Percentiles rank a stretch among this genome's conserved stretches.
Conservation (phyloP, 2,329 filamentous ascomycete genomes). For the Scolecobasidium constrictum region DNA sequence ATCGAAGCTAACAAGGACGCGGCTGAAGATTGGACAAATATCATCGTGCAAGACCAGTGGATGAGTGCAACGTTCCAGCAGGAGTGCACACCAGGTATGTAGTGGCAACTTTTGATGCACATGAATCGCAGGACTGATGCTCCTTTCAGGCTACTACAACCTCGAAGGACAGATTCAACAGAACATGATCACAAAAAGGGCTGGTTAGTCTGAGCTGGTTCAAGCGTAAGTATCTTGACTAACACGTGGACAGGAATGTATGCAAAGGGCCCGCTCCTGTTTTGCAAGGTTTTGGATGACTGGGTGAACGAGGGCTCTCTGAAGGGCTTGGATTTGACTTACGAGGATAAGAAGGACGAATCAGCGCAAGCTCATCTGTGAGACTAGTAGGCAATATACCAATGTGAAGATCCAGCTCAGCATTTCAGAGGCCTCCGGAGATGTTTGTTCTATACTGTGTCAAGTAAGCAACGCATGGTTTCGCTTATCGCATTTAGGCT, state of each 20-base stretch:
- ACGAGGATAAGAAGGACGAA: background rate
- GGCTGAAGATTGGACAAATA: slow-evolving; percentile 7
- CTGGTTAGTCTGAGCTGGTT: slow-evolving; percentile 41
- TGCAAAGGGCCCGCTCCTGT: slow-evolving; percentile 20
- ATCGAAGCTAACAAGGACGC: slow-evolving; percentile 6
- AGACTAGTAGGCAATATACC: no score
- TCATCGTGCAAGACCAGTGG: slow-evolving; percentile 6
- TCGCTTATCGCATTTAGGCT: no score
- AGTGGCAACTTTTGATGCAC: slow-evolving; percentile 48
- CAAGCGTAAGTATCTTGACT: no score
- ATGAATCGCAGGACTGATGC: slow-evolving; percentile 33
- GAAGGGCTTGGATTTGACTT: slow-evolving; percentile 20
- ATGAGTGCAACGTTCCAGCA: slow-evolving; percentile 17
- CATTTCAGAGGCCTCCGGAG: no score
- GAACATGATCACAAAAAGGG: slow-evolving; percentile 29
- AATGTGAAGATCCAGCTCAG: no score
- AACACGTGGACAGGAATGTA: slow-evolving; percentile 20
- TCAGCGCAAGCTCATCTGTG: background rate
- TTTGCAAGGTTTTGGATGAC: slow-evolving; percentile 20
- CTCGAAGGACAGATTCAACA: slow-evolving; percentile 26
- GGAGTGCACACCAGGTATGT: slow-evolving; percentile 44
- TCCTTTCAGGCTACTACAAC: slow-evolving; percentile 36
- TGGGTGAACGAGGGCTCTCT: slow-evolving; percentile 21
- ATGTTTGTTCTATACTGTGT: no score
- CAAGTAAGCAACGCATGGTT: no score